These are phyloP conservation scores for Malus orientalis DNA, from an alignment of 306 rosid species.

Conservation along the genomic window DNA sequence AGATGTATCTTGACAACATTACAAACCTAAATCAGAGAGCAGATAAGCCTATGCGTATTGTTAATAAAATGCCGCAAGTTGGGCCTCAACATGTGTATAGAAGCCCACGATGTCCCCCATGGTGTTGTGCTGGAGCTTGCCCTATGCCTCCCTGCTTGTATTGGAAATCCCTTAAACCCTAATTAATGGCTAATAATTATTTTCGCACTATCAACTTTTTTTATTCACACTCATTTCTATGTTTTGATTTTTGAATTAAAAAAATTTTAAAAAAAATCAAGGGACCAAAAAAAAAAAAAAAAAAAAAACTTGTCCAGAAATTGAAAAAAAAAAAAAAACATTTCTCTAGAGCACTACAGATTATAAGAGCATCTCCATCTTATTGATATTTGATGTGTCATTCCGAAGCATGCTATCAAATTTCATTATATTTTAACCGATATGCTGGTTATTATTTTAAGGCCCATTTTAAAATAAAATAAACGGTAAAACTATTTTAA, in stretches of 20 bases:
- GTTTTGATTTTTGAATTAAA: too few species aligned
- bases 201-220: background rate
- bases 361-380: too few species aligned
- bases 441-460: too few species aligned
- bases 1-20: background rate
- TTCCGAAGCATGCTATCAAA: too few species aligned
- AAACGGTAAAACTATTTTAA: too few species aligned
- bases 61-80: background rate
- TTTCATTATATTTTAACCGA: too few species aligned
- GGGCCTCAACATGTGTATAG: background rate
- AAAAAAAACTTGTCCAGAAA: too few species aligned
- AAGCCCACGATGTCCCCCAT: background rate
- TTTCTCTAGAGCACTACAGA: too few species aligned
- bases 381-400: too few species aligned
- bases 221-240: background rate
- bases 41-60: background rate
- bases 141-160: background rate
- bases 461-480: too few species aligned
- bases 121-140: background rate
- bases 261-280: too few species aligned
- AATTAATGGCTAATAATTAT: background rate
- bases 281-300: too few species aligned
- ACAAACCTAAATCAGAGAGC: background rate
- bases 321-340: background rate
- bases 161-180: background rate